Conservation (phyloP, 225 moss, liverwort and hornwort genomes). For the Bryoerythrophyllum caledonicum region DNA sequence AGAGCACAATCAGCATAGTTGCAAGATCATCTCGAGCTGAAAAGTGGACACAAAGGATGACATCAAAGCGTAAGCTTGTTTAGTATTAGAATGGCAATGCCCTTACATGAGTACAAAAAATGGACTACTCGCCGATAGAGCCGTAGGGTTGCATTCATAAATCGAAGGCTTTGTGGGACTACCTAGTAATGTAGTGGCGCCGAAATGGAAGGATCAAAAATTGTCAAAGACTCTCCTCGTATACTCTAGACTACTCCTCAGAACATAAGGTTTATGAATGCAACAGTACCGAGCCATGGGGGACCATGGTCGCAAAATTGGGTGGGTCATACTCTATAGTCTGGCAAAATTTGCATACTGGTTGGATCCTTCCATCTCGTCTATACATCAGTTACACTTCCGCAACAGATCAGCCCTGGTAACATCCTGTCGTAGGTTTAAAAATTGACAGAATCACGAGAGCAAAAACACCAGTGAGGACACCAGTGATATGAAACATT, state of each 20-base stretch:
- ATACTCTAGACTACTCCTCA: constrained; percentile 19
- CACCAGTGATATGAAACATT: background rate
- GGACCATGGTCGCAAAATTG: constrained; percentile 27
- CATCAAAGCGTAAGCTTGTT: background rate
- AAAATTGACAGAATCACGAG: background rate
- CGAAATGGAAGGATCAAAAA: constrained; percentile 26
- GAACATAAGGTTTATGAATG: constrained; percentile 27
- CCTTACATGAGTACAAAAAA: background rate
- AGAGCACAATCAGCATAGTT: too few relatives aligned
- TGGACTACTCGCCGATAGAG: constrained; percentile 20
- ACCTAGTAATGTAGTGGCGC: background rate
- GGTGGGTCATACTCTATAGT: constrained; percentile 17
- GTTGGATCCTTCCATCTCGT: constrained; percentile 22
- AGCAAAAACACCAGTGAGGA: background rate
- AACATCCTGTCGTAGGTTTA: background rate
- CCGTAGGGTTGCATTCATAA: constrained; percentile 35
- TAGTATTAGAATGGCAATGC: background rate
- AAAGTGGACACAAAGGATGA: background rate
- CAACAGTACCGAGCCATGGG: constrained; percentile 6
- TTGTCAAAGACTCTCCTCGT: constrained; percentile 23
- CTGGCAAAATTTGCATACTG: constrained; percentile 28
- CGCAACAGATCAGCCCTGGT: constrained; percentile 6
- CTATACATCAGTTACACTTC: constrained; percentile 15
- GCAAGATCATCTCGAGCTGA: background rate
- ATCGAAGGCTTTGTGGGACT: constrained; percentile 1